Evolutionary conservation across 805 yeast genomes (phyloP), one percentile per base, ranked within the genome.

Genomic region (Saccharomycodes ludwigii): DNA sequence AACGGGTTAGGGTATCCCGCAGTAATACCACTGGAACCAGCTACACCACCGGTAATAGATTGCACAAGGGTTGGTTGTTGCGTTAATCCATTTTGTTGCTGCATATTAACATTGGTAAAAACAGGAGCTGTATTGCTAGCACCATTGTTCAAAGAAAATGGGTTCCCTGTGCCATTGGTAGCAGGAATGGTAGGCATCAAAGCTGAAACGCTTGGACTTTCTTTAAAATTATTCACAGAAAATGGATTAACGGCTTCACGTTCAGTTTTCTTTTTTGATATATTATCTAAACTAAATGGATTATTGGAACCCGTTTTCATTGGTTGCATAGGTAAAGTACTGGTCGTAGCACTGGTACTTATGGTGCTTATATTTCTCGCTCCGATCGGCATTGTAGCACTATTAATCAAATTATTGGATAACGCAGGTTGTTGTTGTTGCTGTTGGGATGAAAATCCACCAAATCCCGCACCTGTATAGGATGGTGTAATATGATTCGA

Each of bases 381-480:
- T 24, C 33, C 21, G 20, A 39, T n/a, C 9, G 39, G 24, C 24
- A 29, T 27, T 27, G 46, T 32, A 27, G 41, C 21, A 4, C 21
- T 13, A 10, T 18, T 26, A 30, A 27, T 24, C 26, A 18, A 22
- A 17, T 26, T 21, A 33, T 36, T 16, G 37, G 24, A 21, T 29
- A 33, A 18, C 26, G 37, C 23, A 25, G 50, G 46, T 22, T 52
- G 36, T 27, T 36, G 43, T 29, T 49, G 54, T 17, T 39, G 43
- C 19, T 40, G 47, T 33, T 47, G 63, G 20, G 34, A 28, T 7
- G 49, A 50, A 43, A 63, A 67, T 2, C 73, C 74, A 9, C 78
- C 78, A 50, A 73, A 72, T 0, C 79, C 80, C 21, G 65, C 65
- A 10, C 77, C 78, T 5, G 77, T 71, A 39, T 54, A 61, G 4